These are phyloP conservation scores for Pseudocercospora vitis DNA, from an alignment of 2,329 filamentous ascomycete species.

Conservation along the genomic window DNA sequence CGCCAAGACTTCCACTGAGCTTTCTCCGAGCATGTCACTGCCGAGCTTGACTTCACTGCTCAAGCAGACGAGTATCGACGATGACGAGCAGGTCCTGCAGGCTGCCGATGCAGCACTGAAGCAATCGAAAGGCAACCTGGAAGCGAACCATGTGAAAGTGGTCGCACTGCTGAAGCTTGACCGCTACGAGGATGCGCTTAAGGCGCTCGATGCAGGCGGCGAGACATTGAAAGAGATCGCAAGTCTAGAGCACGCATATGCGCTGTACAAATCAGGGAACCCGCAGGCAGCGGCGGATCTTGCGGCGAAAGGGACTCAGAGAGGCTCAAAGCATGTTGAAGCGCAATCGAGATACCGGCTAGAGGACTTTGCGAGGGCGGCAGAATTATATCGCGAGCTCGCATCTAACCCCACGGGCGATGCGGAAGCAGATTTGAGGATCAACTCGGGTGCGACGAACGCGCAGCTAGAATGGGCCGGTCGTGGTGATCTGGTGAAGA, in stretches of 20 bases:
- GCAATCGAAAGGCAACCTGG: constrained; percentile 58
- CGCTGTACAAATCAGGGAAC: constrained; percentile 76
- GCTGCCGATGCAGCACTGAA: constrained; percentile 59
- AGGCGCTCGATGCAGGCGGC: constrained; percentile 64
- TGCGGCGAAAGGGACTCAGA: constrained; percentile 43
- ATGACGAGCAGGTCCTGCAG: constrained; percentile 73
- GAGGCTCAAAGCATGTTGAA: constrained; percentile 60
- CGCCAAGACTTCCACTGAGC: no score
- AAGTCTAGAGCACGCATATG: constrained; percentile 72
- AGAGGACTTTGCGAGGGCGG: constrained; percentile 70
- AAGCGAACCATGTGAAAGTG: constrained; percentile 68
- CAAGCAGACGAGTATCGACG: constrained; percentile 59
- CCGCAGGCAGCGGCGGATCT: constrained; percentile 63
- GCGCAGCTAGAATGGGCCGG: constrained; percentile 73
- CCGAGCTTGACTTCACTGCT: constrained; percentile 54
- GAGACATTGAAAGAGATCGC: constrained; percentile 61
- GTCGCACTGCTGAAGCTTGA: constrained; percentile 79
- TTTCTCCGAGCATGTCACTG: constrained; percentile 19
- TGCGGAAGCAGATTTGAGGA: constrained; percentile 72
- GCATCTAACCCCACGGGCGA: constrained; percentile 50
- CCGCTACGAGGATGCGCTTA: constrained; percentile 74
- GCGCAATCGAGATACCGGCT: constrained; percentile 70
- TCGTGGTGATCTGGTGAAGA: constrained; percentile 51
- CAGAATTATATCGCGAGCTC: constrained; percentile 63
- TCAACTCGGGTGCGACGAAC: constrained; percentile 71